Evolutionary conservation across 2,329 filamentous ascomycete genomes (phyloP), one percentile per base, ranked within the genome.

Genomic region (Cladosporium sp.): DNA sequence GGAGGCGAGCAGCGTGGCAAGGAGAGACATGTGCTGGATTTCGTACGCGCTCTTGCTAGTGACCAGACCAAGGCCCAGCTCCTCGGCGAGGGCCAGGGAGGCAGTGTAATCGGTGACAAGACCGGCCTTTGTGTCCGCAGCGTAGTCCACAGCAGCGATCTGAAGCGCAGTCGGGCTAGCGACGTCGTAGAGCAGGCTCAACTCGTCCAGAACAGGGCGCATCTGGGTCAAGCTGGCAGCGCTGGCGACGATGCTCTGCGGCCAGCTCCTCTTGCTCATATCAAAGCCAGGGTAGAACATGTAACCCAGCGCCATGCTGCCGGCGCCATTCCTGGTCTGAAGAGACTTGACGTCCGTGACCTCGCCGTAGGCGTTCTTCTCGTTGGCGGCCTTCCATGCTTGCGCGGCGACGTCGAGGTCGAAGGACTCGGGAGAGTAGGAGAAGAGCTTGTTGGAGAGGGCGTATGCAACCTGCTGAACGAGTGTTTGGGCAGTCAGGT

Each of bases 231-330:
- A 76, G 58, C 85, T 92, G 40, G 88, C 84, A 0, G 90, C 91
- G 2, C 90, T 89, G 8, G 90, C 92, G 56, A 99, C 73, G 56
- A 99, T 84, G 13, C 89, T 85, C 78, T 99, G 93, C 2, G 93
- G 92, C 52, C 96, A 84, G 66, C 93, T 84, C 59, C 91, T 84
- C 79, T 93, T 96, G 75, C 81, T 83, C 63, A 96, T 72, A 68
- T 97, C 91, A 64, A 96, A 96, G 72, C 99, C 93, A 64, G 89
- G 89, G 54, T 91, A 96, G 78, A 97, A 99, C 68, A 97, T 88
- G 73, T 99, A 99, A 51, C 93, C 93, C 43, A 99, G 80, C 18
- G 93, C 90, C 65, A 97, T 87, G 58, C 88, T 84, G 50, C 92
- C 93, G 47, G 93, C 93, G 53, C 93, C 93, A 51, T 86, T 82